Conservation (phyloP, 108 stramenopile genomes). For the Discostella pseudostelligera region DNA sequence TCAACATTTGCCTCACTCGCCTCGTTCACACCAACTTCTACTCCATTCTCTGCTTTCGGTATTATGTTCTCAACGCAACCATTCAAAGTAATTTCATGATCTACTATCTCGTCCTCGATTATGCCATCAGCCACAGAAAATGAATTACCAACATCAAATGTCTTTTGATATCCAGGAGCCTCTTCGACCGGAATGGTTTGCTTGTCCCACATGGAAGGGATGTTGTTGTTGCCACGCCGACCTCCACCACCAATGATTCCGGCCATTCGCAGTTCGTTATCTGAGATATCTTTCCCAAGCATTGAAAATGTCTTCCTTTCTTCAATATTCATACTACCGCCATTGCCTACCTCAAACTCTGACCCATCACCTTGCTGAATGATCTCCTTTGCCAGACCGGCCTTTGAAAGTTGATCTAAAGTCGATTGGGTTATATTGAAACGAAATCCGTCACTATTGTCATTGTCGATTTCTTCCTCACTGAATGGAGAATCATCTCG, state of each 20-base stretch:
- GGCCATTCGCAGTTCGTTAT: conserved; percentile 47
- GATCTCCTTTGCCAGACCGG: conserved; percentile 68
- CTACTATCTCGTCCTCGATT: conserved; percentile 28
- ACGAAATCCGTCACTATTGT: conserved; percentile 18
- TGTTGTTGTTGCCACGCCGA: not conserved
- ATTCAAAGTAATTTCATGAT: conserved; percentile 8
- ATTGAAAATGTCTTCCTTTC: conserved; percentile 47
- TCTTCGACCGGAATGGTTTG: conserved; percentile 20
- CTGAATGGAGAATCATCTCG: not conserved
- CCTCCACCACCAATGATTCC: conserved; percentile 16
- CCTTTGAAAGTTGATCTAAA: conserved; percentile 58
- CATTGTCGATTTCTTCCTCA: not conserved
- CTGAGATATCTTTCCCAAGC: conserved; percentile 43
- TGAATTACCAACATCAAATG: conserved; percentile 9
- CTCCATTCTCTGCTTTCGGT: not conserved
- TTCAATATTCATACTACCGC: conserved; percentile 15
- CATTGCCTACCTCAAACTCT: conserved; percentile 50
- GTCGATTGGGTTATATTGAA: conserved; percentile 62
- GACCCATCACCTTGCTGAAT: conserved; percentile 73
- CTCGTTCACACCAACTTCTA: conserved; percentile 5
- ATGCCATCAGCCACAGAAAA: conserved; percentile 11
- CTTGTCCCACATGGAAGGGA: conserved; percentile 19
- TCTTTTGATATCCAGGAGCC: conserved; percentile 7
- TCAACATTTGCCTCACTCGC: not conserved
- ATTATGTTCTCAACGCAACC: not conserved